These are phyloP conservation scores for Ramaria rubella DNA, from an alignment of 768 basidiomycete genomes.

Conservation along the genomic window DNA sequence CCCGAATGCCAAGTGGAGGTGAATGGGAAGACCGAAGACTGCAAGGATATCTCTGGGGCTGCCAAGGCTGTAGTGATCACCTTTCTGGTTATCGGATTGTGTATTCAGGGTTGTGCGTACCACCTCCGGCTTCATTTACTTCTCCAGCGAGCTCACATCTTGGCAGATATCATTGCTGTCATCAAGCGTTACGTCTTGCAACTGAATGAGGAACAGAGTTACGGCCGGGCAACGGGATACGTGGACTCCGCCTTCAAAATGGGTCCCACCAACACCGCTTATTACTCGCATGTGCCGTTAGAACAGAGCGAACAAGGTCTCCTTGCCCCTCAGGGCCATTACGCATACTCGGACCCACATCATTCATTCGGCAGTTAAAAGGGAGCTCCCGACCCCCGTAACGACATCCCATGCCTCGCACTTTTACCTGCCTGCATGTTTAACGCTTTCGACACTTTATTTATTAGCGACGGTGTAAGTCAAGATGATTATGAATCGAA, in stretches of 20 bases:
- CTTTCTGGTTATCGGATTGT: neutral
- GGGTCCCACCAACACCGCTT: neutral
- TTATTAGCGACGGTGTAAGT: neutral
- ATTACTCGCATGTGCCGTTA: neutral
- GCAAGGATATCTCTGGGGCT: neutral
- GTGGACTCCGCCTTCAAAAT: neutral
- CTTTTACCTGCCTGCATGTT: too few relatives aligned
- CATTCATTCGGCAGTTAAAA: neutral
- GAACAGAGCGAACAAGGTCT: neutral
- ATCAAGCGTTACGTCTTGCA: neutral
- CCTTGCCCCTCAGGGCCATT: neutral
- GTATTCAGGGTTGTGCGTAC: neutral
- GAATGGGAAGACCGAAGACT: neutral
- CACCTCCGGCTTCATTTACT: neutral
- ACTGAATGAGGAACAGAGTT: slow-evolving; percentile 1
- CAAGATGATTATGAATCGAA: neutral
- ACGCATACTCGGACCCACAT: neutral
- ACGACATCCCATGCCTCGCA: too few relatives aligned
- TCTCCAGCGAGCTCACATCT: neutral
- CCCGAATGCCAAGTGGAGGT: neutral
- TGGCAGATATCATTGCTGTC: neutral
- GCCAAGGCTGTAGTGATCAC: neutral
- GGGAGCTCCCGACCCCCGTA: too few relatives aligned
- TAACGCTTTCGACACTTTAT: neutral
- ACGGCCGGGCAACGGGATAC: neutral